Evolutionary conservation across 2,329 filamentous ascomycete species (phyloP).

Genomic region (Fusarium gaditjirri): DNA sequence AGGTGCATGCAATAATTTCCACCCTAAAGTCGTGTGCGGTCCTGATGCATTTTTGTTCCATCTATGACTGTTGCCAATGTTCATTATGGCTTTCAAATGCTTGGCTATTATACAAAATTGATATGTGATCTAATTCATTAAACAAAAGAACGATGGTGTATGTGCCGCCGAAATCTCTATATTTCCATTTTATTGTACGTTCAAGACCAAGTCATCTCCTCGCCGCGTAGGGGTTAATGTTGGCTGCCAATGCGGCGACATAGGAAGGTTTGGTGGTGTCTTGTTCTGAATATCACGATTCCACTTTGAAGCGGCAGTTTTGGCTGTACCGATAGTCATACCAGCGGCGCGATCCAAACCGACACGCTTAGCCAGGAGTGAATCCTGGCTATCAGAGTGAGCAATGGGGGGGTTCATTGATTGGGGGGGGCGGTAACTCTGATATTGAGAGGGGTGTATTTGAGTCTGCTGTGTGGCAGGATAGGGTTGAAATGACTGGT

Average conservation of each 20-base stretch:
- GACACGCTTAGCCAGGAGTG: slow-evolving; percentile 64
- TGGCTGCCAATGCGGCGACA: slow-evolving; percentile 56
- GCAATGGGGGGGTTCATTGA: slow-evolving; percentile 9
- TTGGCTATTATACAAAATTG: slow-evolving; percentile 40
- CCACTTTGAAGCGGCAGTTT: slow-evolving; percentile 21
- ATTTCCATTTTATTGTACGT: slow-evolving; percentile 56
- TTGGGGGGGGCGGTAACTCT: slow-evolving; percentile 23
- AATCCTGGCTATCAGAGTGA: slow-evolving; percentile 48
- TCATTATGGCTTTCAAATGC: slow-evolving; percentile 37
- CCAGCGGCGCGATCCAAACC: slow-evolving; percentile 61
- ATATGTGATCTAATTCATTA: slow-evolving; percentile 18
- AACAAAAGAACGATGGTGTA: slow-evolving; percentile 9
- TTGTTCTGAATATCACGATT: slow-evolving; percentile 23
- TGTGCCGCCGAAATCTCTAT: slow-evolving; percentile 9
- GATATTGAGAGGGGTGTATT: slow-evolving; percentile 30
- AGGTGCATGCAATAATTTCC: slow-evolving; percentile 41
- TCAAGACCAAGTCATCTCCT: slow-evolving; percentile 72
- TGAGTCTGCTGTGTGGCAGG: slow-evolving; percentile 23
- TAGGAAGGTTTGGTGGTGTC: slow-evolving; percentile 18
- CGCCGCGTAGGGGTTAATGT: slow-evolving; percentile 73
- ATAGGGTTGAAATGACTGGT: slow-evolving; percentile 24
- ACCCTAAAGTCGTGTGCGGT: slow-evolving; percentile 12
- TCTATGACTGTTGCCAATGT: slow-evolving; percentile 38
- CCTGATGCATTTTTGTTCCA: slow-evolving; percentile 22
- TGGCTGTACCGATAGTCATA: slow-evolving; percentile 52